These are phyloP conservation scores for Vaccinium darrowii DNA, from an alignment of 148 eudicot species.

Conservation along the genomic window DNA sequence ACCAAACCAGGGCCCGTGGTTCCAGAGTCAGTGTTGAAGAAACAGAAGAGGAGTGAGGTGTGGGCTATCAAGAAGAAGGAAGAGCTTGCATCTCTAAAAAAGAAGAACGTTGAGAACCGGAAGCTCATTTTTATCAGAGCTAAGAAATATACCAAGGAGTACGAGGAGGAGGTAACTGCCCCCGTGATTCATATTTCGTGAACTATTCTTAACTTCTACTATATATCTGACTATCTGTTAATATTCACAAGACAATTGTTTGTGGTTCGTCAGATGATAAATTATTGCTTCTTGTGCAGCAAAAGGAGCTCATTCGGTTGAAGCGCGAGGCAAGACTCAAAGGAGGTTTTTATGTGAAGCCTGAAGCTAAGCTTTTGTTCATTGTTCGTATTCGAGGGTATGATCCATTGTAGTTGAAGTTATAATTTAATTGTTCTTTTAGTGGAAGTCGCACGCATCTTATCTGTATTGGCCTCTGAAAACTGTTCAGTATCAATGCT, in stretches of 20 bases:
- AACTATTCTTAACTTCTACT: too few species aligned
- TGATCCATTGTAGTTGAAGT: slow-evolving; percentile 7
- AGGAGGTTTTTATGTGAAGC: slow-evolving; percentile 67
- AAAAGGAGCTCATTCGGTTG: slow-evolving; percentile 47
- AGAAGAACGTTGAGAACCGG: slow-evolving; percentile 63
- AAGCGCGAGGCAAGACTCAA: slow-evolving; percentile 65
- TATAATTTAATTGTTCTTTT: not conserved
- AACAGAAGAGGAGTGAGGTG: slow-evolving; percentile 74
- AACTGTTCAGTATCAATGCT: slow-evolving; percentile 66
- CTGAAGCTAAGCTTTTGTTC: slow-evolving; percentile 71
- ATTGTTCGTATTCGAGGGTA: slow-evolving; percentile 67
- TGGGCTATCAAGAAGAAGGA: slow-evolving; percentile 68
- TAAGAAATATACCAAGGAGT: slow-evolving; percentile 63
- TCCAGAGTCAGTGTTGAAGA: slow-evolving; percentile 85
- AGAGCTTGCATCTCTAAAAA: slow-evolving; percentile 42
- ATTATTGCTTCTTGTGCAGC: slow-evolving; percentile 26
- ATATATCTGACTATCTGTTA: not conserved
- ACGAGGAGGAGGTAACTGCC: slow-evolving; percentile 49
- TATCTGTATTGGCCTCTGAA: not conserved
- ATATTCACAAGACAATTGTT: too few species aligned
- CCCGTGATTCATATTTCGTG: not conserved
- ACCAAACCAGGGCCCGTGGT: slow-evolving; percentile 41
- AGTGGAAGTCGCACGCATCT: not conserved
- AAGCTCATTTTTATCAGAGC: slow-evolving; percentile 67
- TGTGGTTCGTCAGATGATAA: not conserved